Evolutionary conservation across 2,329 filamentous ascomycete genomes (phyloP), one percentile per base, ranked within the genome.

Genomic region (Epichloe typhina): DNA sequence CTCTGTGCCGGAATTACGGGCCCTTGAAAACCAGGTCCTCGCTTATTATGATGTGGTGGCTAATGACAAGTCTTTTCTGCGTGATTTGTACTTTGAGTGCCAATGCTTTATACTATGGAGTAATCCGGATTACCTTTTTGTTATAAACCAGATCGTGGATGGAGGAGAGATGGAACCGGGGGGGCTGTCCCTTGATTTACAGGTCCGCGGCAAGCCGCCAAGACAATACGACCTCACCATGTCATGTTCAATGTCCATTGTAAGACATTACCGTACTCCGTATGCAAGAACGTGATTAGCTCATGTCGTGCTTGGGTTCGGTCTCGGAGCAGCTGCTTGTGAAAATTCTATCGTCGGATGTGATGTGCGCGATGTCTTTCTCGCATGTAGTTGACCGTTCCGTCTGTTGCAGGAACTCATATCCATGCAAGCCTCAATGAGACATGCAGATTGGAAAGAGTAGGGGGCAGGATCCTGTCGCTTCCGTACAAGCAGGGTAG

Each of bases 321-420:
- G 44, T 46, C 35, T 37, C 33, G 33, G 21, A 46, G 31, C 40
- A 42, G 31, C 43, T 23, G 44, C 19, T 15, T 17, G 17, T 21
- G 17, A 13, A 4, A 37, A 23, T 37, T 21, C 19, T 45, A 15
- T 15, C 31, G n/a, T 36, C 31, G 17, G 26, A 13, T 35, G 26
- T 23, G 43, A 19, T 35, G 26, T 23, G 43, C 5, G 43, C n/a
- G 36, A 13, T 15, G 36, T 38, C 26, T 31, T 31, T 31, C 26
- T 31, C 26, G 26, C 36, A n/a, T 38, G 36, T 38, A 40, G 23
- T 26, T 12, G 5, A n/a, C 36, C 36, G 36, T 38, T 38, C 3
- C 15, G 47, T 33, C 36, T 7, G 19, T 37, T 46, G 49, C 49
- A 50, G 42, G 49, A 50, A 50, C 49, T 37, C 49, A 50, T 35